These are phyloP conservation scores for Phytophthora sp. DNA, from an alignment of 352 stramenopile genomes.

Conservation along the genomic window DNA sequence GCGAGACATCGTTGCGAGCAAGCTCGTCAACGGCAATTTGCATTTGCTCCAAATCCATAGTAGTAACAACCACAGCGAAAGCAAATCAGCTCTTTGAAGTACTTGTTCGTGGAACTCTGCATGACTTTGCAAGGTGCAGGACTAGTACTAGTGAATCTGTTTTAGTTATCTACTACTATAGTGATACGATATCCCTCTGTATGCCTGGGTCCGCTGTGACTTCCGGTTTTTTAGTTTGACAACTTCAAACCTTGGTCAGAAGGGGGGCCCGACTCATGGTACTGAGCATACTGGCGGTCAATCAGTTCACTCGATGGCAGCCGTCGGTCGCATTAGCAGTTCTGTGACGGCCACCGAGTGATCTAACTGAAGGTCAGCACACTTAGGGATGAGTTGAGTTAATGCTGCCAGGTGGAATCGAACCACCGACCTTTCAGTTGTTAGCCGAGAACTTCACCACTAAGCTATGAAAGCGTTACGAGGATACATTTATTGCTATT, in stretches of 20 bases:
- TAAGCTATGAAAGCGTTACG: background rate
- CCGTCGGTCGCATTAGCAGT: conserved; percentile 6
- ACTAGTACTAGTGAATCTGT: too few species aligned
- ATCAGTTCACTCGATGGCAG: conserved; percentile 7
- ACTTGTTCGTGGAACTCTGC: too few species aligned
- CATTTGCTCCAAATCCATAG: too few species aligned
- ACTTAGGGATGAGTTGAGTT: conserved; percentile 11
- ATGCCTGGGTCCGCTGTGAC: background rate
- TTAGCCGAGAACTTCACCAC: background rate
- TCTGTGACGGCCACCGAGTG: conserved; percentile 4
- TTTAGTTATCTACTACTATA: background rate
- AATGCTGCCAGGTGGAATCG: conserved; percentile 5
- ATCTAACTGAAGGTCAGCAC: conserved; percentile 1
- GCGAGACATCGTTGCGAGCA: too few species aligned
- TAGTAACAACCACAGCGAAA: too few species aligned
- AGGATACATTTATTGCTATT: too few species aligned
- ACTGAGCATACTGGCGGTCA: conserved; percentile 11
- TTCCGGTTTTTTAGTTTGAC: background rate
- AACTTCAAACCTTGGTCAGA: background rate
- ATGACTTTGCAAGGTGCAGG: too few species aligned
- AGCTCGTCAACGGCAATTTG: too few species aligned
- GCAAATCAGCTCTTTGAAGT: too few species aligned
- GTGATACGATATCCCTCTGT: background rate
- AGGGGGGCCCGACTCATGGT: conserved; percentile 9
- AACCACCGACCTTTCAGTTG: conserved; percentile 1